Evolutionary conservation across 805 yeast genomes (phyloP).

Genomic region (Candida tammaniensis): DNA sequence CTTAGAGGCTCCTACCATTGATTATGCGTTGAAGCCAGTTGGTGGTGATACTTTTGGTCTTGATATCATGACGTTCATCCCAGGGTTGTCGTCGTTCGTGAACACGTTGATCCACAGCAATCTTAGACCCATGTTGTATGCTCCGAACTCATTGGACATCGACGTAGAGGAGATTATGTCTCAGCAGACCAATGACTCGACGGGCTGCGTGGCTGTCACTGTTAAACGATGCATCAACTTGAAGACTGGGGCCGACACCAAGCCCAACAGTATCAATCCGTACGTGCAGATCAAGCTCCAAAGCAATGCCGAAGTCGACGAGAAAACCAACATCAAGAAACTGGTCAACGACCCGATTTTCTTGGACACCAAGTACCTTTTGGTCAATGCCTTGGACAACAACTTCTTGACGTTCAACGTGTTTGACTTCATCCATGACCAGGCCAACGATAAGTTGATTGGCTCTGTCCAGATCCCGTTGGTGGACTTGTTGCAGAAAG

Average conservation of each 20-base stretch:
- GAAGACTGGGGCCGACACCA: conserved; percentile 40
- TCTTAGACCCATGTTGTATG: conserved; percentile 75
- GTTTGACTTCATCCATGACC: conserved; percentile 50
- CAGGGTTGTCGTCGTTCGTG: conserved; percentile 74
- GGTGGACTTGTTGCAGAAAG: conserved; percentile 57
- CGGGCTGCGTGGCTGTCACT: conserved; percentile 64
- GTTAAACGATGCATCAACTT: conserved; percentile 51
- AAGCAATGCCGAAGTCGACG: conserved; percentile 41
- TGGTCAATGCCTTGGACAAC: conserved; percentile 56
- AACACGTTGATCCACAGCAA: conserved; percentile 65
- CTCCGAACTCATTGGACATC: conserved; percentile 76
- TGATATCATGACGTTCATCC: conserved; percentile 80
- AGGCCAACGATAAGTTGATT: conserved; percentile 51
- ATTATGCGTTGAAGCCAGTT: conserved; percentile 77
- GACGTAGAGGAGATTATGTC: conserved; percentile 72
- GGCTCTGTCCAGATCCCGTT: conserved; percentile 53
- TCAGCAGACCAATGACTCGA: conserved; percentile 60
- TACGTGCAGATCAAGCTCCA: conserved; percentile 44
- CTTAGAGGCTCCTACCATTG: conserved; percentile 75
- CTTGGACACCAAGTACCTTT: conserved; percentile 61
- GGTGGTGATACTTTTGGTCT: conserved; percentile 88
- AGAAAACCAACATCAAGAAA: conserved; percentile 58
- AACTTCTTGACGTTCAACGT: conserved; percentile 52
- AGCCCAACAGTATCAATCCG: conserved; percentile 49
- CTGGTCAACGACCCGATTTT: conserved; percentile 57